Evolutionary conservation across 306 rosid genomes (phyloP).

Genomic region (Malus fusca): DNA sequence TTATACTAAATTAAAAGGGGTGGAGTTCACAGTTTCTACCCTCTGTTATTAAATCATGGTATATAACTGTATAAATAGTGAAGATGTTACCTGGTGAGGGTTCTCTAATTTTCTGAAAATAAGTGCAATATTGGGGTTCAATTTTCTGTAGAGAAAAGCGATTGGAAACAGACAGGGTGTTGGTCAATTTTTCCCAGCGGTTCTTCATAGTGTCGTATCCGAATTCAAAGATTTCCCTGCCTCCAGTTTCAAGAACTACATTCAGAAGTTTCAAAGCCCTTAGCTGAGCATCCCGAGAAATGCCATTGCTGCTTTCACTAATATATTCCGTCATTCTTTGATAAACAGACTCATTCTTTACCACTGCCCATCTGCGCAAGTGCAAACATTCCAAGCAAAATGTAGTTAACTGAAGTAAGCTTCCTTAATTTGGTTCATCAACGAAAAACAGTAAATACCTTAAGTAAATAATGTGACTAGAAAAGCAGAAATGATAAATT

Average conservation of each 20-base stretch:
- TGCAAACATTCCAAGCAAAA: background rate
- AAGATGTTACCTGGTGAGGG: slow-evolving; percentile 40
- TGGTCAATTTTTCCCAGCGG: slow-evolving; percentile 33
- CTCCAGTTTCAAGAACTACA: slow-evolving; percentile 19
- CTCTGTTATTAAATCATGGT: background rate
- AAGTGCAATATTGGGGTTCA: slow-evolving; percentile 26
- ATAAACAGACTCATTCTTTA: slow-evolving; percentile 40
- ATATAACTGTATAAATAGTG: background rate
- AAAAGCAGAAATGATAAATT: no score
- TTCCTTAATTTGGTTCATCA: background rate
- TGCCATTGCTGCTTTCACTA: slow-evolving; percentile 9
- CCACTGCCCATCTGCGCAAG: slow-evolving; percentile 41
- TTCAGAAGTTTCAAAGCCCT: slow-evolving; percentile 37
- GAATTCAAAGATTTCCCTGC: slow-evolving; percentile 32
- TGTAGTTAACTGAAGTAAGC: background rate
- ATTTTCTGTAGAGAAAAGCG: slow-evolving; percentile 42
- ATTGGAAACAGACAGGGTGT: slow-evolving; percentile 22
- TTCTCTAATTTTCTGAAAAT: slow-evolving; percentile 9
- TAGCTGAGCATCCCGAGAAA: slow-evolving; percentile 42
- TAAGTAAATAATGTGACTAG: background rate
- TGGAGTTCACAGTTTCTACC: background rate
- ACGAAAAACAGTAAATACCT: background rate
- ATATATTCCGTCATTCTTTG: slow-evolving; percentile 26
- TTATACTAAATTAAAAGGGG: no score
- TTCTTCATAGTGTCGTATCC: slow-evolving; percentile 24